Conservation (phyloP, 345 rosid genomes). For the Citrus mangshanensis region DNA sequence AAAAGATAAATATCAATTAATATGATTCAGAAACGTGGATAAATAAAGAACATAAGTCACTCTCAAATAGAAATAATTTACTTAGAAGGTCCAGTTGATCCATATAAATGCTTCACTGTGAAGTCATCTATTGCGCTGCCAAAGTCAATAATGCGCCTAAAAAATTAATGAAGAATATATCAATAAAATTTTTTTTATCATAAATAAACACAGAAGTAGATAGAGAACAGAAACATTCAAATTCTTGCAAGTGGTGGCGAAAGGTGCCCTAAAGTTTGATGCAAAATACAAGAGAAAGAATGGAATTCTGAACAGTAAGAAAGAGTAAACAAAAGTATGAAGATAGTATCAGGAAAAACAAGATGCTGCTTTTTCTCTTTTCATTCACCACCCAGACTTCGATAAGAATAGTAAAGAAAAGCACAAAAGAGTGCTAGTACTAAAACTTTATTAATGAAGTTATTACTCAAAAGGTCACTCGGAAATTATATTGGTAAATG, state of each 20-base stretch:
- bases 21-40: neutral
- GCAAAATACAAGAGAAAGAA: neutral
- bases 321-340: neutral
- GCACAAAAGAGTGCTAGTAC: neutral
- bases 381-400: neutral
- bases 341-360: neutral
- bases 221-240: neutral
- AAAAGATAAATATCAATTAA: conserved; percentile 6
- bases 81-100: conserved; percentile 89
- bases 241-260: no score
- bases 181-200: neutral
- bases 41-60: conserved; percentile 3
- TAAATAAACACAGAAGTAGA: neutral
- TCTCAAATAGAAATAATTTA: conserved; percentile 27
- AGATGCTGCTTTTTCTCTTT: neutral
- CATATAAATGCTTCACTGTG: conserved; percentile 75
- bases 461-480: neutral
- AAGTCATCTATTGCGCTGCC: conserved; percentile 91
- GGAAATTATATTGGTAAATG: neutral
- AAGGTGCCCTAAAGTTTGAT: neutral
- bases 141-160: conserved; percentile 93
- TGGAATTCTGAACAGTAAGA: neutral
- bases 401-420: neutral
- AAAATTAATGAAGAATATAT: conserved; percentile 19
- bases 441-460: neutral